These are phyloP conservation scores for Chlamydomonas reinhardtii DNA, from an alignment of 163 green algal genomes.

Conservation along the genomic window DNA sequence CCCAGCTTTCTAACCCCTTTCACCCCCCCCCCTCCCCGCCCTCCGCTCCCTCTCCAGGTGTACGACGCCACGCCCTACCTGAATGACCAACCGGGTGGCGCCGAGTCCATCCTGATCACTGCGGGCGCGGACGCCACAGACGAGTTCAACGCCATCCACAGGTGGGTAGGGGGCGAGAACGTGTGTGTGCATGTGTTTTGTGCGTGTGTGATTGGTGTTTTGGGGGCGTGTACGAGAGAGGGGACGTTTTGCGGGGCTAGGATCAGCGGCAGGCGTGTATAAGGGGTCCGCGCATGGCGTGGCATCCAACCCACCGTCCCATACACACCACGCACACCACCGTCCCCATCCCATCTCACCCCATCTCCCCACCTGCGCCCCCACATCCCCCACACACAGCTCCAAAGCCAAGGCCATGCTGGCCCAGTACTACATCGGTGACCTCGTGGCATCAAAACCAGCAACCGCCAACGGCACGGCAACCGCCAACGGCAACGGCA, in stretches of 20 bases:
- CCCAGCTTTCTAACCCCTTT: no score
- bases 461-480: background rate
- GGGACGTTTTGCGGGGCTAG: no score
- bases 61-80: slow-evolving; percentile 97
- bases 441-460: slow-evolving; percentile 70
- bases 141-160: slow-evolving; percentile 94
- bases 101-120: slow-evolving; percentile 91
- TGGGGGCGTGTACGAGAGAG: no score
- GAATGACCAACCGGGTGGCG: slow-evolving; percentile 94
- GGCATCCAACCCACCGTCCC: no score
- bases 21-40: background rate
- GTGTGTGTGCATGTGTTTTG: background rate
- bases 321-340: background rate
- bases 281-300: no score
- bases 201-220: background rate
- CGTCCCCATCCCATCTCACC: no score
- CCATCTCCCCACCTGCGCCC: background rate
- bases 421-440: slow-evolving; percentile 92
- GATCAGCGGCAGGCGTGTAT: no score
- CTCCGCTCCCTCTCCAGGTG: slow-evolving; percentile 55
- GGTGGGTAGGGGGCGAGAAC: background rate
- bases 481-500: background rate
- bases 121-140: slow-evolving; percentile 86
- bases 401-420: slow-evolving; percentile 92
- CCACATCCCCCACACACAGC: background rate